Evolutionary conservation across 768 basidiomycete species (phyloP).

Genomic region (Macrolepiota fuliginosa): DNA sequence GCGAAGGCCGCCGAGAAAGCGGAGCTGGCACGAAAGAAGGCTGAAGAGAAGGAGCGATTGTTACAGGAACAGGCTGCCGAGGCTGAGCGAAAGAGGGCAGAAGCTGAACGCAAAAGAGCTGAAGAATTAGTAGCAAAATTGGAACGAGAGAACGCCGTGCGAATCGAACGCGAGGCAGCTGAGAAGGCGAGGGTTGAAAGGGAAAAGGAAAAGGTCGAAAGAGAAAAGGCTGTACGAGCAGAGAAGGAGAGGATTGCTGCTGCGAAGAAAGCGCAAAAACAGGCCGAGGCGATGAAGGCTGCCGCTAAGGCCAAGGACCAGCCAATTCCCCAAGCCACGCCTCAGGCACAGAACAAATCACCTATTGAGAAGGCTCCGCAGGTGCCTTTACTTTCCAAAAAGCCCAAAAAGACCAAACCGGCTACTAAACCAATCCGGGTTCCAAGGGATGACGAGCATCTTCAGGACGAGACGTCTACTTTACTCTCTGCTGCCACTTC

Average conservation of each 20-base stretch:
- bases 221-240: not conserved
- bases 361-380: constrained; percentile 72
- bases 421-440: constrained; percentile 54
- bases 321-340: not conserved
- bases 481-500: constrained; percentile 44
- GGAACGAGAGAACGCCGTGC: constrained; percentile 23
- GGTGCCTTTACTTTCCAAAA: constrained; percentile 75
- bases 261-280: constrained; percentile 21
- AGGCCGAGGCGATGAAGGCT: constrained; percentile 12
- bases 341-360: constrained; percentile 56
- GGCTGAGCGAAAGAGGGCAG: constrained; percentile 44
- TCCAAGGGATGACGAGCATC: constrained; percentile 52
- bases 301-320: constrained; percentile 9
- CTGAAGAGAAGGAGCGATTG: constrained; percentile 46
- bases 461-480: constrained; percentile 38
- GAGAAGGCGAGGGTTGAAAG: constrained; percentile 5
- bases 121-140: constrained; percentile 30
- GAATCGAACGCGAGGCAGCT: constrained; percentile 30
- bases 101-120: constrained; percentile 34
- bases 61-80: constrained; percentile 55
- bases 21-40: constrained; percentile 56
- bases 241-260: constrained; percentile 10
- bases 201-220: constrained; percentile 16
- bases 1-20: constrained; percentile 67
- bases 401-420: constrained; percentile 82